Evolutionary conservation across 305 asterid genomes (phyloP).

Genomic region (Ilex paraguariensis): DNA sequence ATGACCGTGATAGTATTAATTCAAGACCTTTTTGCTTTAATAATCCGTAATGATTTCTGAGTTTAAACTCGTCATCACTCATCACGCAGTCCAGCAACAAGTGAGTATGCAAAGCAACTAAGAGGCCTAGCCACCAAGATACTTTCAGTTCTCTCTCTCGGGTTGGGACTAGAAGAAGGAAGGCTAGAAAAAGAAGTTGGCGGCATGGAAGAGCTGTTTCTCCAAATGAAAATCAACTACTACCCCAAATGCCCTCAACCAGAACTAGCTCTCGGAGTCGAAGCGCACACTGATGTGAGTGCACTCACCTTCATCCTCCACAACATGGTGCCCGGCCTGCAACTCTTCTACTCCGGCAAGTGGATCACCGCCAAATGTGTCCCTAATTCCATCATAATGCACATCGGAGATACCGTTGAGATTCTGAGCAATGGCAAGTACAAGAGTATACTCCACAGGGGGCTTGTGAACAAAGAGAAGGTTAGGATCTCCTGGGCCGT

Average conservation of each 20-base stretch:
- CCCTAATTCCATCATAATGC: conserved; percentile 83
- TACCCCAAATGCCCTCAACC: conserved; percentile 94
- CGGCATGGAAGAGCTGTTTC: conserved; percentile 60
- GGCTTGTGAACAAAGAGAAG: conserved; percentile 72
- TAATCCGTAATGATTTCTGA: no score
- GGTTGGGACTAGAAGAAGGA: conserved; percentile 58
- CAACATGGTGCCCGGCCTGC: conserved; percentile 93
- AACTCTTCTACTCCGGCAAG: conserved; percentile 56
- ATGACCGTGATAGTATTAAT: no score
- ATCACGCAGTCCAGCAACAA: conserved; percentile 42
- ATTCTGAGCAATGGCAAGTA: conserved; percentile 78
- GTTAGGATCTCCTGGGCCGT: conserved; percentile 87
- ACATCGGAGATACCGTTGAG: conserved; percentile 83
- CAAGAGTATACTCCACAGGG: conserved; percentile 78
- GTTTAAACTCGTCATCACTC: background rate
- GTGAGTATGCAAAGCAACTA: conserved; percentile 58
- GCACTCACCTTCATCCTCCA: conserved; percentile 94
- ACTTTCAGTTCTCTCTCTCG: conserved; percentile 55
- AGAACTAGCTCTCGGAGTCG: conserved; percentile 87
- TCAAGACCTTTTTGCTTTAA: no score
- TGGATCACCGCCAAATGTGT: conserved; percentile 92
- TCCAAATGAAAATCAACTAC: conserved; percentile 80
- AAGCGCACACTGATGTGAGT: conserved; percentile 81
- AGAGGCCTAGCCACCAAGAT: conserved; percentile 53
- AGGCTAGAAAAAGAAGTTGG: conserved; percentile 76